Base-by-base conservation (phyloP, 768 basidiomycete species). In the Tulasnella sp. region DNA sequence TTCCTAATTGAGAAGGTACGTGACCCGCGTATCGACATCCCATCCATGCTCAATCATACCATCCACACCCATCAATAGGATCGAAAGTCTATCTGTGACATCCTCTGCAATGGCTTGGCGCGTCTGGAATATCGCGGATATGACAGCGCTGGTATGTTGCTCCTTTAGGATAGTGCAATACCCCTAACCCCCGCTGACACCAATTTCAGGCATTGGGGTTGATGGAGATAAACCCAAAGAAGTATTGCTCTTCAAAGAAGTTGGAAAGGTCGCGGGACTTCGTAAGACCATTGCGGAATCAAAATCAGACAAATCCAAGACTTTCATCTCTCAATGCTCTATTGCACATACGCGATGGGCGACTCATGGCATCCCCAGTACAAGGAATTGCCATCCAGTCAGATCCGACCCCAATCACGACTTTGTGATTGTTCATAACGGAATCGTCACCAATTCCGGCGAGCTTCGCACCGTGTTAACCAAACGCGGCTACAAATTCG, bases 281-380 rank as follows among this genome's bases (percentile, higher is more conserved):
- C 83, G 89, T 66, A 85, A 93, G 71, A 78, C 82, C 67, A 91
- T 95, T 62, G 77, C 80, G 34, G 69, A 71, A 51, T 78, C 86
- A 25, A 65, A 62, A 56, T 60, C 89, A 59, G 75, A 93, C 64
- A 79, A 83, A 53, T 68, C 73, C 62, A 90, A 87, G 72, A 72
- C 76, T 32, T 81, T 77, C 66, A 63, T 88, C 45, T 79, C 81
- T 35, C 91, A 96, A 69, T 89, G 92, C 39, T 90, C 89, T 33
- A 96, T 99, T 67, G 93, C 93, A 10, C 95, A 99, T 70, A 99
- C 95, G 10, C 87, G 95, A 58, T 99, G 95, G 95, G 95, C 95
- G 2, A 99, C 95, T 16, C 95, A 99, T 63, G 95, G 95, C 32
- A 77, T 81, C 16, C 92, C 91, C 19, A 83, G 81, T 3, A 74